Evolutionary conservation across 257 asterid species (phyloP).

Genomic region (Rhazya stricta): DNA sequence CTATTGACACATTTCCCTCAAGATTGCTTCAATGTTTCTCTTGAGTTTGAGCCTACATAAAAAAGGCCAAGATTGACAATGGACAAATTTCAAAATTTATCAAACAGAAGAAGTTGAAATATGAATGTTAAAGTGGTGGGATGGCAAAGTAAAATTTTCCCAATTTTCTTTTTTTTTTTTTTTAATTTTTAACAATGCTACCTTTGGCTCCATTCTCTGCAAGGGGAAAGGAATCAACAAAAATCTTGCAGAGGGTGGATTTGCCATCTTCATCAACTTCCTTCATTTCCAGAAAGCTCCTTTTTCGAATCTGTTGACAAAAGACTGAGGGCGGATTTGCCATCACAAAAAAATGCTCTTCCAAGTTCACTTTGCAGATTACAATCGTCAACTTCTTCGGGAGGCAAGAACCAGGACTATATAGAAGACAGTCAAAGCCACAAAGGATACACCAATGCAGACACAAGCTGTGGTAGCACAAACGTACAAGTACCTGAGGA

Average conservation of each 20-base stretch:
- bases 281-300: neutral
- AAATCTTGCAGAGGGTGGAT: neutral
- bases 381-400: constrained; percentile 24
- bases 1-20: too few species aligned
- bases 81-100: too few species aligned
- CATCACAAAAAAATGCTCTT: neutral
- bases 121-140: too few species aligned
- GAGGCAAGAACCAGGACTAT: constrained; percentile 29
- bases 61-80: too few species aligned
- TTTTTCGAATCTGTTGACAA: neutral
- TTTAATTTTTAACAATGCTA: too few species aligned
- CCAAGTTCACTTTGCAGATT: constrained; percentile 5
- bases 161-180: too few species aligned
- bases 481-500: constrained; percentile 67
- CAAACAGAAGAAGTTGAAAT: too few species aligned
- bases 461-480: constrained; percentile 77
- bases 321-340: neutral
- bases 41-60: too few species aligned
- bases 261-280: too few species aligned
- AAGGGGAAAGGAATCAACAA: neutral
- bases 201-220: neutral
- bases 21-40: too few species aligned
- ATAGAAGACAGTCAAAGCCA: constrained; percentile 48
- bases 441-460: constrained; percentile 47
- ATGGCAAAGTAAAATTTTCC: too few species aligned